Base-by-base conservation (phyloP, 495 filamentous ascomycete genomes). In the Xylaria venustula region DNA sequence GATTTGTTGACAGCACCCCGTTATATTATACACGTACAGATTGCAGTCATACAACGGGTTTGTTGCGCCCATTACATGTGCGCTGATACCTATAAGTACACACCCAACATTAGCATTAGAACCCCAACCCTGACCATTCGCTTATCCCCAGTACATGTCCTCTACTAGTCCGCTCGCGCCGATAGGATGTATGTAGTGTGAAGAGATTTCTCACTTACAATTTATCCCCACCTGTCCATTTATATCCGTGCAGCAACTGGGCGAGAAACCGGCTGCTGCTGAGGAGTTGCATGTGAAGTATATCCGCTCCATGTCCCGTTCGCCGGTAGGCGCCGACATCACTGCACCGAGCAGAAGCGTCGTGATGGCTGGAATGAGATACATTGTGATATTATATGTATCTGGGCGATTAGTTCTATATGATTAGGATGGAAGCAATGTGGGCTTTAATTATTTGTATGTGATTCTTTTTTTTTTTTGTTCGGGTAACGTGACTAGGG, bases 21-120 rank as follows among this genome's bases (percentile, higher is more conserved):
- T 67, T 57, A 67, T 69, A 41, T 71, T 71, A 51, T 71, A 69
- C 19, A 71, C 69, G 41, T 54, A 69, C 5, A 69, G 53, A 46
- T 71, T 71, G 58, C 69, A 71, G 30, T 69, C 64, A 50, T 64
- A 71, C 14, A 61, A 63, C 2, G 69, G 67, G 30, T 71, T 45
- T 1, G 58, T 62, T 5, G 48, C 59, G 12, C 69, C 69, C 57
- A 67, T 56, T 54, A 69, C 58, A 41, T 69, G 66, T 11, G 69
- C 69, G 28, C 50, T 1, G 30, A 71, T 34, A 12, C 69, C 69
- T 71, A 28, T 44, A 36, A 63, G n/a, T n/a, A n/a, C n/a, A n/a
- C n/a, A n/a, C n/a, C n/a, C n/a, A n/a, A n/a, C n/a, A n/a, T n/a
- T 11, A 22, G 25, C 7, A 9, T 34, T 23, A 60, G 19, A 36